phyloP scores from a whole-genome alignment of 768 basidiomycete species.

The Termitomyces sp. region DNA sequence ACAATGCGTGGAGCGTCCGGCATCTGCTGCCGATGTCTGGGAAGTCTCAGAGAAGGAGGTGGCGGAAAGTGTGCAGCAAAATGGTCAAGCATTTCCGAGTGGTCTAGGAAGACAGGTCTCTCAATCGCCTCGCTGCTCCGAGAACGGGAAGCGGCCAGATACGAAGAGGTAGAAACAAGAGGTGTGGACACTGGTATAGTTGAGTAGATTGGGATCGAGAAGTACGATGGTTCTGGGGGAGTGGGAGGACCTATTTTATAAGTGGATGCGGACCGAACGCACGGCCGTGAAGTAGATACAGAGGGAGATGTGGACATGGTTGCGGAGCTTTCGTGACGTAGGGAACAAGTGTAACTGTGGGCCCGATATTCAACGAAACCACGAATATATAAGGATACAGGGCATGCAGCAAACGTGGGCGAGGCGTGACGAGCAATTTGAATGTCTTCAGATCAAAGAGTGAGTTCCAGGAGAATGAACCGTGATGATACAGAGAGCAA shows the following conservation, averaged over 20 bases:
- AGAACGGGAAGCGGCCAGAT: neutral
- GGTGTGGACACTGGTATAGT: constrained; percentile 11
- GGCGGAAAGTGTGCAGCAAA: constrained; percentile 27
- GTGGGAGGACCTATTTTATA: constrained; percentile 9
- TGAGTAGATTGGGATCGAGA: constrained; percentile 9
- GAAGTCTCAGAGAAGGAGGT: constrained; percentile 21
- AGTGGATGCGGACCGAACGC: constrained; percentile 1
- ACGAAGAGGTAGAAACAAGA: neutral
- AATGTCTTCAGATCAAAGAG: constrained; percentile 2
- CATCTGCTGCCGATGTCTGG: constrained; percentile 15
- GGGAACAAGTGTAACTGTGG: neutral
- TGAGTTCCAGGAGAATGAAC: neutral
- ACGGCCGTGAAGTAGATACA: constrained; percentile 13
- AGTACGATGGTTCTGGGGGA: constrained; percentile 13
- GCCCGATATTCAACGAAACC: constrained; percentile 4
- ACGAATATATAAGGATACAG: constrained; percentile 9
- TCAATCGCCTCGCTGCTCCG: neutral
- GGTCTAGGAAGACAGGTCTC: neutral
- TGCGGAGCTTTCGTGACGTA: neutral
- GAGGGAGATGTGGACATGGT: constrained; percentile 11
- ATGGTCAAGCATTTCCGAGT: constrained; percentile 22
- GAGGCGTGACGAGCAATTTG: constrained; percentile 6
- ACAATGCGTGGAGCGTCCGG: constrained; percentile 16
- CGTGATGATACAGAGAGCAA: neutral
- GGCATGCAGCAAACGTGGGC: constrained; percentile 14